Percentiles rank a stretch among this genome's conserved stretches.
Conservation (phyloP, 805 yeast genomes). For the Starmerella apis region DNA sequence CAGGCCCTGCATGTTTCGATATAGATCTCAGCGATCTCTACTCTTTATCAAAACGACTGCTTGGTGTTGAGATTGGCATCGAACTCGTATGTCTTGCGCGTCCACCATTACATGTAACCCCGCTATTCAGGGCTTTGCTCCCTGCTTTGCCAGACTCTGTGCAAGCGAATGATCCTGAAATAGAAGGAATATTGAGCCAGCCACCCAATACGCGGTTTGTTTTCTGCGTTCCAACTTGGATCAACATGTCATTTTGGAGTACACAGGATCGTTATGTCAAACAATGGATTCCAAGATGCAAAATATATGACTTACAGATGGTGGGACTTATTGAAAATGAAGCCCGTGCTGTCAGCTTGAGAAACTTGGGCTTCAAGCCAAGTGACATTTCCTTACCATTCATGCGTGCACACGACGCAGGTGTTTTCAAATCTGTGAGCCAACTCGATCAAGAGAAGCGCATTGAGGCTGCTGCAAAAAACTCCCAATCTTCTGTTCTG, state of each 20-base stretch:
- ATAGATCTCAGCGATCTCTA: conserved; percentile 71
- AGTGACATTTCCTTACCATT: conserved; percentile 29
- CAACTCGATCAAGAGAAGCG: conserved; percentile 20
- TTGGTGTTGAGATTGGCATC: conserved; percentile 71
- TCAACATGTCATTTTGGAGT: conserved; percentile 85
- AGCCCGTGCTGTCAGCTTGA: conserved; percentile 55
- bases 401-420: conserved; percentile 53
- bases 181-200: background rate
- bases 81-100: conserved; percentile 82
- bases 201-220: conserved; percentile 15
- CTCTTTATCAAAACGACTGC: conserved; percentile 62
- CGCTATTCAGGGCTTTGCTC: conserved; percentile 81
- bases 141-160: conserved; percentile 38
- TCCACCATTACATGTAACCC: conserved; percentile 87
- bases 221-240: conserved; percentile 71
- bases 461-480: conserved; percentile 24
- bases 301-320: conserved; percentile 92
- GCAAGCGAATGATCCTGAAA: conserved; percentile 40
- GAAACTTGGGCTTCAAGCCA: conserved; percentile 38
- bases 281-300: conserved; percentile 86
- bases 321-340: conserved; percentile 97
- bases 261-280: conserved; percentile 39
- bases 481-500: conserved; percentile 24
- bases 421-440: conserved; percentile 36
- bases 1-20: conserved; percentile 90